A percentile compares a stretch with the other conserved stretches of the same genome.
Conservation (phyloP, 1,284 basidiomycete species). For the Puccinia hordei region DNA sequence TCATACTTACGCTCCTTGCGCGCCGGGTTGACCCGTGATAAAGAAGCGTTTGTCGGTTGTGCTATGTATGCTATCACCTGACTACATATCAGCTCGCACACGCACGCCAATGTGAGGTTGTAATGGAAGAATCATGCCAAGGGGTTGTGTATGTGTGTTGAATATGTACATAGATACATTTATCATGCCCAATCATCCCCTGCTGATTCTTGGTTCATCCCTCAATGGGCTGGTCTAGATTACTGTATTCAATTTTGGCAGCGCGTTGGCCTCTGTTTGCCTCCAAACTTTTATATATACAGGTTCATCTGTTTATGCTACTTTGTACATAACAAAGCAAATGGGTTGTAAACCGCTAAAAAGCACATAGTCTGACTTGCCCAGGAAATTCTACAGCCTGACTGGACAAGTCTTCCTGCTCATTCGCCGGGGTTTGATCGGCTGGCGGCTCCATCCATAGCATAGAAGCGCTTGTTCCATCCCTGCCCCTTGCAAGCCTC, state of each 20-base stretch:
- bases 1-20: too few relatives aligned
- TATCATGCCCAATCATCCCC: neutral
- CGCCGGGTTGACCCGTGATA: too few relatives aligned
- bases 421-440: conserved; percentile 20
- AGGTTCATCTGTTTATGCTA: neutral
- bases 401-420: conserved; percentile 11
- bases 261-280: conserved; percentile 24
- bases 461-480: neutral
- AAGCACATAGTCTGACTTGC: conserved; percentile 1
- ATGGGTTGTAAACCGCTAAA: neutral
- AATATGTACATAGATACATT: too few relatives aligned
- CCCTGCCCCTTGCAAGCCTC: conserved; percentile 15
- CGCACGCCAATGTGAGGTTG: too few relatives aligned
- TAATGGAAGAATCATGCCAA: neutral
- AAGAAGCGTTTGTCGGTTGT: too few relatives aligned
- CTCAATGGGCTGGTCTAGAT: neutral
- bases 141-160: neutral
- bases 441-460: neutral
- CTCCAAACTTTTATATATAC: neutral
- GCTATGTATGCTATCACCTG: too few relatives aligned
- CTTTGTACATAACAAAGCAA: neutral
- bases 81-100: too few relatives aligned
- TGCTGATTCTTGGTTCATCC: conserved; percentile 9
- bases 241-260: conserved; percentile 22
- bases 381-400: neutral